These are phyloP conservation scores for Fusarium nisikadoi DNA, from an alignment of 2,329 filamentous ascomycete genomes.

Conservation along the genomic window DNA sequence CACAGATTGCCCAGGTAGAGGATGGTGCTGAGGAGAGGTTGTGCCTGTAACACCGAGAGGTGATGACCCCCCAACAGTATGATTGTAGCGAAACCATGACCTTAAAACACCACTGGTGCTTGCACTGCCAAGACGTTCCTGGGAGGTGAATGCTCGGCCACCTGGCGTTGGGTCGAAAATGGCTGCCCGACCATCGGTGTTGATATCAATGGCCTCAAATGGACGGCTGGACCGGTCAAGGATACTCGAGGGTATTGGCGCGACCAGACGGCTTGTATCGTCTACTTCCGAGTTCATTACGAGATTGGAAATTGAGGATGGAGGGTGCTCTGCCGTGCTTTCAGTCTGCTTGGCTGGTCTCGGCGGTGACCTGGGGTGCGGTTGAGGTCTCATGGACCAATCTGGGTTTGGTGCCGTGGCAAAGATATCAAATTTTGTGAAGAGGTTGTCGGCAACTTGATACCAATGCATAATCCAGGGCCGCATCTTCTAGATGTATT, in stretches of 20 bases:
- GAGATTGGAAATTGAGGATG: neutral
- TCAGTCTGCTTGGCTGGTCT: neutral
- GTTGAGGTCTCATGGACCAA: conserved; percentile 42
- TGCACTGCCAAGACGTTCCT: neutral
- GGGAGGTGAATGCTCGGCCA: neutral
- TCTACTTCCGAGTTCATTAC: conserved; percentile 1
- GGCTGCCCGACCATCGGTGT: neutral
- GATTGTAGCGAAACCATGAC: neutral
- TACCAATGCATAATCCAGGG: conserved; percentile 48
- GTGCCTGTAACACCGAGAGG: neutral
- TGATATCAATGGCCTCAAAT: neutral
- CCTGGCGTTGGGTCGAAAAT: conserved; percentile 13
- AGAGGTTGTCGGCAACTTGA: conserved; percentile 40
- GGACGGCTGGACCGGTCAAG: neutral
- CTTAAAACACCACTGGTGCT: neutral
- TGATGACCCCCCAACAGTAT: neutral
- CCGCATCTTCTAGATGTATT: conserved; percentile 39
- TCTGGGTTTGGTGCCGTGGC: conserved; percentile 36
- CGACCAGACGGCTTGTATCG: neutral
- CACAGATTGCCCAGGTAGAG: neutral
- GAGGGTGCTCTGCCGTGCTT: neutral
- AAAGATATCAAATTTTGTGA: conserved; percentile 24
- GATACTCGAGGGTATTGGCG: neutral
- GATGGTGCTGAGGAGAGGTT: neutral
- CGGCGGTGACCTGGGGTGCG: neutral